Base-by-base conservation (phyloP, 805 yeast species). In the Torulaspora microellipsoides region DNA sequence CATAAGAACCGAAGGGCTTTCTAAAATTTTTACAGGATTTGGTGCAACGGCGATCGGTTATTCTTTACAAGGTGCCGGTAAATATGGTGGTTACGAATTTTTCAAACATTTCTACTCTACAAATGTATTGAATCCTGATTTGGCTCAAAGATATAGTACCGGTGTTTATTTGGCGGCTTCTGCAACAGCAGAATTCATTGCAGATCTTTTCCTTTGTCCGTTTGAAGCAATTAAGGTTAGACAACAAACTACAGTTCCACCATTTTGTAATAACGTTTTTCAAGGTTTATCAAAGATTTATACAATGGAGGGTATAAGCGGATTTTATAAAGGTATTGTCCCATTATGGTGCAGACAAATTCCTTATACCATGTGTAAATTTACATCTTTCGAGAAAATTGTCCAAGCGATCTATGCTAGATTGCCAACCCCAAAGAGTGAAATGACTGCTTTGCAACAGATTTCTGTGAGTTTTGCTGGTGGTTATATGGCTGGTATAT, bases 311-410 rank as follows among this genome's bases (percentile, higher is more conserved):
- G 95, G 95, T 11, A 49, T 83, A 42, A 79, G 71, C 15, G 86
- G 88, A 1, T 72, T 91, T 40, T 91, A 90, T 72, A 84, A 85
- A 60, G 98, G 98, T 42, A 69, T 91, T 42, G 83, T 80, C 8
- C 98, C 99, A 11, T 73, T 91, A 52, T 93, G 98, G 98, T 78
- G 81, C 46, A 83, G 98, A 72, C 99, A 91, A 69, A 85, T 91
- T 57, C 99, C 98, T n/a, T 91, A 91, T 72, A 91, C 98, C 23
- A 90, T 91, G 96, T 95, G 85, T 49, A 91, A 93, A 70, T 93
- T 91, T 67, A 91, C 97, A 8, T 77, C 95, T 20, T 91, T 93
- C 70, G 99, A 91, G 71, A 85, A 80, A 63, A 85, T 90, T 40
- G 97, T 91, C 27, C 88, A 83, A 59, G 65, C 69, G 38, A 90